Base-by-base conservation (phyloP, 768 basidiomycete genomes). In the Epithele typhae region DNA sequence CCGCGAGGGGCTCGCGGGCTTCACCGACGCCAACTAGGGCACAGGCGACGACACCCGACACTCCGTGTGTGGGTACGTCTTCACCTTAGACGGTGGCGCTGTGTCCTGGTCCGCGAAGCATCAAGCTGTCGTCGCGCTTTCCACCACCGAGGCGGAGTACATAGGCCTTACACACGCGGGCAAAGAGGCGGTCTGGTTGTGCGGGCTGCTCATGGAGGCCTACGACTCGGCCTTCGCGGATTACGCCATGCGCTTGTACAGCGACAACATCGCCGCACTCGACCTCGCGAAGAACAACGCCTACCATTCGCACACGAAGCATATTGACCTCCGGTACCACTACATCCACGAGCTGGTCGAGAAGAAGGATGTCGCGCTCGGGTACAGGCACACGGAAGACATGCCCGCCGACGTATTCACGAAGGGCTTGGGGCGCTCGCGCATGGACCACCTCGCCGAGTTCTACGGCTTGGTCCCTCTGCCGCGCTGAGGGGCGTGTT, bases 41-140 rank as follows among this genome's bases (percentile, higher is more conserved):
- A 18, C 19, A 7, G 11, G 37, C 12, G 25, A 23, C 36, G 50
- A 41, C 5, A 25, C 48, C 21, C 30, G 49, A 1, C 33, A 50
- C 12, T 46, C 62, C 14, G 59, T 62, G 10, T 68, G 48, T 25
- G 68, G 64, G 15, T 68, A 53, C 46, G 62, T 42, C 9, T 68
- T 60, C 59, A 57, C 60, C 8, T 40, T 69, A 32, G 56, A 55
- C 19, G 65, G 68, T 0, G 71, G 65, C 4, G 56, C 67, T 2
- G 57, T 77, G 5, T 52, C 61, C 3, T 79, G 76, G 75, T 56
- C 55, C 19, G 66, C 68, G 0, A 61, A 65, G 38, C 61, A 67
- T 38, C 77, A 79, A 46, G 17, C 33, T 8, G 56, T 60, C 2
- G 60, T 72, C 0, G 60, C 69, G 0, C 55, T 63, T 1, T 72